A percentile compares a stretch with the other conserved stretches of the same genome.
Evolutionary conservation across 192 early-diverging fungal species (phyloP).

Genomic region (Chytriomyces hyalinus): DNA sequence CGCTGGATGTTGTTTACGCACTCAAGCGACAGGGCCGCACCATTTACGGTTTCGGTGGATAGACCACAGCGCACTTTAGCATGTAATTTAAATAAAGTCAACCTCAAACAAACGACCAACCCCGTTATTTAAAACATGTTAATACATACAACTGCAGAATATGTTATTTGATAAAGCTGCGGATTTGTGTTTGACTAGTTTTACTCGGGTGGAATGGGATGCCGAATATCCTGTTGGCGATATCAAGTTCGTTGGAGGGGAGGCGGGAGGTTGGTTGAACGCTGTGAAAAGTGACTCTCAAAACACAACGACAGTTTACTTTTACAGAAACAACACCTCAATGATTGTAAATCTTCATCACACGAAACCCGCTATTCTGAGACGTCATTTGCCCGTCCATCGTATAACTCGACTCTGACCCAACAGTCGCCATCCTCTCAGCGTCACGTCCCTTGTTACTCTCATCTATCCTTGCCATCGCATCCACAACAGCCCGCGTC

Average conservation of each 20-base stretch:
- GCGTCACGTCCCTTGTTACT: background rate
- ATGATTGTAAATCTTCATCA: slow-evolving; percentile 2
- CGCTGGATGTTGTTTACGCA: slow-evolving; percentile 98
- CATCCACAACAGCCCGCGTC: background rate
- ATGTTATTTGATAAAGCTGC: too few species aligned
- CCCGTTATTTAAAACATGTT: too few species aligned
- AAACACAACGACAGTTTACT: too few species aligned
- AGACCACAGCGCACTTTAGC: slow-evolving; percentile 20
- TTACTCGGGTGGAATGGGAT: too few species aligned
- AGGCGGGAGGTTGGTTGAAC: too few species aligned
- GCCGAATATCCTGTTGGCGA: too few species aligned
- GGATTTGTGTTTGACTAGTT: too few species aligned
- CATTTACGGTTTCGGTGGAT: slow-evolving; percentile 84
- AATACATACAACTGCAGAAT: too few species aligned
- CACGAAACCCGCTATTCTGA: background rate
- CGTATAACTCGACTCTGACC: background rate
- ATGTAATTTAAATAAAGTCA: background rate
- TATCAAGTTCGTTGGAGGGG: too few species aligned
- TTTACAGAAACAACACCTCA: too few species aligned
- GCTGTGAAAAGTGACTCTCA: too few species aligned
- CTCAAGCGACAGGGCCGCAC: slow-evolving; percentile 96
- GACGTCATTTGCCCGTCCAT: background rate
- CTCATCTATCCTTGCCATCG: background rate
- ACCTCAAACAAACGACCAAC: too few species aligned
- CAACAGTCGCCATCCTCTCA: background rate